Percentiles rank a stretch among this genome's conserved stretches.
Conservation (phyloP, 371 early-diverging fungal genomes). For the Capillidium rhysosporum region DNA sequence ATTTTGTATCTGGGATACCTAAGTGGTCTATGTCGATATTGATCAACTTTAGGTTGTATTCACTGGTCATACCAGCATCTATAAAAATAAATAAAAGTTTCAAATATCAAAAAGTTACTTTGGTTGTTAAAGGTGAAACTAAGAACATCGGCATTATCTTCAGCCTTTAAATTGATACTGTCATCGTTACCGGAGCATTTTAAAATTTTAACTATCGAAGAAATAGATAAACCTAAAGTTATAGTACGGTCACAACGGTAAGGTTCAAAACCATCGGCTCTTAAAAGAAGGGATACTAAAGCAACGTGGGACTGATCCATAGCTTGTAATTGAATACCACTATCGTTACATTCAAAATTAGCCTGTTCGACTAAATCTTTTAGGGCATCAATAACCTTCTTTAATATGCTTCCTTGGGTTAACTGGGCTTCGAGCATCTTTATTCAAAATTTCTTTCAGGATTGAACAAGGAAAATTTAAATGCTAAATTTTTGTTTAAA, state of each 20-base stretch:
- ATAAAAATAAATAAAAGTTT: background rate
- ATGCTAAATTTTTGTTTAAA: too few species aligned
- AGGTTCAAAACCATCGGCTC: slow-evolving; percentile 80
- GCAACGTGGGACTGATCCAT: slow-evolving; percentile 98
- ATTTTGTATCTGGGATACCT: slow-evolving; percentile 86
- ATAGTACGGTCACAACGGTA: slow-evolving; percentile 90
- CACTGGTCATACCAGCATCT: slow-evolving; percentile 67
- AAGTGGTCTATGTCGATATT: slow-evolving; percentile 92
- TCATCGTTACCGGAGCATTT: slow-evolving; percentile 90
- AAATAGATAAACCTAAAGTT: slow-evolving; percentile 79
- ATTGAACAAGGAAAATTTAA: too few species aligned
- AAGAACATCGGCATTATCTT: slow-evolving; percentile 68
- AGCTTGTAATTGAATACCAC: slow-evolving; percentile 93
- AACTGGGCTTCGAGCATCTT: slow-evolving; percentile 65
- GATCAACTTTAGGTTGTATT: slow-evolving; percentile 93
- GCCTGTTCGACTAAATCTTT: slow-evolving; percentile 93
- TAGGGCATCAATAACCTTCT: slow-evolving; percentile 89
- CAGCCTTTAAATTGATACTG: slow-evolving; percentile 73
- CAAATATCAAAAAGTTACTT: slow-evolving; percentile 17
- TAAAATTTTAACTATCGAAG: slow-evolving; percentile 75
- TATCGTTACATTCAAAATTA: slow-evolving; percentile 94
- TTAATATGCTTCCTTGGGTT: slow-evolving; percentile 53
- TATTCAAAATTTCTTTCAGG: too few species aligned
- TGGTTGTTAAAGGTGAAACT: slow-evolving; percentile 67
- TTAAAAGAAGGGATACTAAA: slow-evolving; percentile 73